phyloP scores from a whole-genome alignment of 2,329 filamentous ascomycete genomes.

The Dendrostoma leiphaemia region DNA sequence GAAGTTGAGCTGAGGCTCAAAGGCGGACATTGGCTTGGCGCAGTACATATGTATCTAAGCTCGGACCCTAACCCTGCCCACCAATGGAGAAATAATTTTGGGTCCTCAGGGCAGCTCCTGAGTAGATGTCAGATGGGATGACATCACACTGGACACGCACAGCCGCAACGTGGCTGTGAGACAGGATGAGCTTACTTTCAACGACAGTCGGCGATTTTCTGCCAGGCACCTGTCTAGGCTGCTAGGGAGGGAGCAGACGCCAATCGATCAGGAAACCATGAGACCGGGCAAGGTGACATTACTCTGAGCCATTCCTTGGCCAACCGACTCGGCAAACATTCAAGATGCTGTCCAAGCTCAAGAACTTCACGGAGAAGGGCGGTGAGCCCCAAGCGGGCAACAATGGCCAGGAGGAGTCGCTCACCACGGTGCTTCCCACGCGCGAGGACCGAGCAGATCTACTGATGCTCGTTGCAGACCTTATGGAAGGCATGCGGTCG shows the following conservation, averaged over 20 bases:
- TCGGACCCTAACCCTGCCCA: neutral
- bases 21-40: too few species aligned
- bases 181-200: too few species aligned
- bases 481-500: slow-evolving; percentile 19
- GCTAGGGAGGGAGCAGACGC: too few species aligned
- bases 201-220: neutral
- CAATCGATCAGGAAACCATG: too few species aligned
- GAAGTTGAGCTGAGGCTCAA: too few species aligned
- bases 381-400: neutral
- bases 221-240: too few species aligned
- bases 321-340: neutral
- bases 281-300: too few species aligned
- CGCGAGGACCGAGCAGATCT: slow-evolving; percentile 20
- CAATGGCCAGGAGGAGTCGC: slow-evolving; percentile 15
- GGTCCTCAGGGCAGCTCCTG: too few species aligned
- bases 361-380: slow-evolving; percentile 10
- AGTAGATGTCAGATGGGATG: too few species aligned
- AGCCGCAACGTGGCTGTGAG: neutral
- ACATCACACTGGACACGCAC: neutral
- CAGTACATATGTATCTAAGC: too few species aligned
- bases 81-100: too few species aligned
- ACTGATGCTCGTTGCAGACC: slow-evolving; percentile 19
- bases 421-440: slow-evolving; percentile 21
- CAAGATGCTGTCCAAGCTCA: slow-evolving; percentile 17
- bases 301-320: neutral